Base-by-base conservation (phyloP, 257 asterid genomes). In the Fraxinus pennsylvanica region DNA sequence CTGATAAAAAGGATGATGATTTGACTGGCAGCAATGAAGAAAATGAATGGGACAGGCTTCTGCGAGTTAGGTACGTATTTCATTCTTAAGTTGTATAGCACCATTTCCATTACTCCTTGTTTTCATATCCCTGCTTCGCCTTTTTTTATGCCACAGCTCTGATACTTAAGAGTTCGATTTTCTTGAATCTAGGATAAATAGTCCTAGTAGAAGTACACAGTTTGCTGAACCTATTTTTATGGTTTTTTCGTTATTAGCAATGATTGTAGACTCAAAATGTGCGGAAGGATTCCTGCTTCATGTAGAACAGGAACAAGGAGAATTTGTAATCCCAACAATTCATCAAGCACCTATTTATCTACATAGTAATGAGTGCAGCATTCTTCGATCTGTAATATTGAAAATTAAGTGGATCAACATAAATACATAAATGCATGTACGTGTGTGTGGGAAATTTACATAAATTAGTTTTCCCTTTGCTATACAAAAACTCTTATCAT, bases 41-140 rank as follows among this genome's bases (percentile, higher is more conserved):
- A 83, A 93, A 81, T 77, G 99, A 93, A 81, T 96, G 99, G 98
- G 99, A 96, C 85, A 92, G 89, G 87, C 98, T 96, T 90, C 94
- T 96, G 76, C 93, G 92, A 81, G 87, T 89, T 81, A 89, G 99
- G 99, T 96, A 81, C 65, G 89, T 74, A 75, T 35, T 76, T 78
- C 70, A 21, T 66, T 75, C 12, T 4, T 63, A 63, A 63, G 15
- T 63, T 10, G 19, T 63, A 57, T 68, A 13, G 5, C 74, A 61
- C 57, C 67, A 61, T 59, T 76, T 63, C 69, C 69, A 9, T 25
- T n/a, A 57, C 12, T 61, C 17, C 27, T 61, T 61, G 68, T 63
- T 27, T 63, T 27, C n/a, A 9, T 27, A 9, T 22, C 8, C 29
- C 19, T 63, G 19, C 69, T 63, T 22, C 27, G 36, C 15, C 0